Evolutionary conservation across 306 rosid genomes (phyloP).

Genomic region (Fagus crenata): DNA sequence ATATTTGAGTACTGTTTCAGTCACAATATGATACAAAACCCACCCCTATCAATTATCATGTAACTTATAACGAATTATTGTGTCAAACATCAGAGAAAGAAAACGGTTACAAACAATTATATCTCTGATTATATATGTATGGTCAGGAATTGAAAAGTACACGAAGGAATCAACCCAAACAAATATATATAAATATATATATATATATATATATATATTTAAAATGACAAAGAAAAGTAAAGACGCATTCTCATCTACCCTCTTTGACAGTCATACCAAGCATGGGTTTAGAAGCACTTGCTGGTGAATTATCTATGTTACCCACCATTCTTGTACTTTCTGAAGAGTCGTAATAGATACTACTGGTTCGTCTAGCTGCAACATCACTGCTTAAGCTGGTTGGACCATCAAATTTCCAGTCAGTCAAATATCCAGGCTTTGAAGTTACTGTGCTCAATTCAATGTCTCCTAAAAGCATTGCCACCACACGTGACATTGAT

Average conservation of each 20-base stretch:
- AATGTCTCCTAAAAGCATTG: slow-evolving; percentile 66
- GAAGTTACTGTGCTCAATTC: slow-evolving; percentile 55
- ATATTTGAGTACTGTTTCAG: too few species aligned
- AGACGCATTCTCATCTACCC: slow-evolving; percentile 38
- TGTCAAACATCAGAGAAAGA: background rate
- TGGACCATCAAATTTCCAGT: slow-evolving; percentile 60
- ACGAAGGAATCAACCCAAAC: background rate
- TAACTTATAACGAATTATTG: too few species aligned
- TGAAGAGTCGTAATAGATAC: slow-evolving; percentile 31
- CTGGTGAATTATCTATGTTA: slow-evolving; percentile 29
- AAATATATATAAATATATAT: too few species aligned
- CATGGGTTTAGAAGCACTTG: slow-evolving; percentile 23
- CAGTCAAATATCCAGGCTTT: slow-evolving; percentile 65
- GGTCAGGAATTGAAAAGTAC: background rate
- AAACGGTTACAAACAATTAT: background rate
- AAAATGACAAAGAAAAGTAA: background rate
- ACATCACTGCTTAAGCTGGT: slow-evolving; percentile 21
- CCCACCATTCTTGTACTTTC: slow-evolving; percentile 37
- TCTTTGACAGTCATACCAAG: slow-evolving; percentile 25
- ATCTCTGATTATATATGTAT: background rate
- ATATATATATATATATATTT: too few species aligned
- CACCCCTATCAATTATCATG: too few species aligned
- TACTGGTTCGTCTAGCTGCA: slow-evolving; percentile 30
- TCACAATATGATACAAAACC: too few species aligned
- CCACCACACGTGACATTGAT: slow-evolving; percentile 70